Conservation (phyloP, 2,329 filamentous ascomycete species). For the Leptographium procerum region DNA sequence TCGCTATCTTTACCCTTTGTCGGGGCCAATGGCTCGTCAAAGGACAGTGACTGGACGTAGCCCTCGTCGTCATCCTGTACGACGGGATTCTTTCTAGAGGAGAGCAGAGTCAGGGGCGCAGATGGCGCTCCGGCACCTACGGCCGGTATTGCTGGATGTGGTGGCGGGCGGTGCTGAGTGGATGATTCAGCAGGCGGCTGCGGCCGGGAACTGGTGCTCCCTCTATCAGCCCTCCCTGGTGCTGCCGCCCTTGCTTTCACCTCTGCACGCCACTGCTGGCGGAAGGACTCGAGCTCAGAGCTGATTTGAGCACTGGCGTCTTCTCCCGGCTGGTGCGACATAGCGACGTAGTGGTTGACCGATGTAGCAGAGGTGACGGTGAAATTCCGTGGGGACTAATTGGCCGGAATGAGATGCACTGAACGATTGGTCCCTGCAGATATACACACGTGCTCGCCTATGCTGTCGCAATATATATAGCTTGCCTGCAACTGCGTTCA, state of each 20-base stretch:
- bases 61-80: constrained; percentile 25
- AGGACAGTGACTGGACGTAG: constrained; percentile 20
- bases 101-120: background rate
- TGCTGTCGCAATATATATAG: background rate
- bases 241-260: constrained; percentile 32
- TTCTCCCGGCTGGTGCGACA: constrained; percentile 4
- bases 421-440: background rate
- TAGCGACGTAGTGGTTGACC: background rate
- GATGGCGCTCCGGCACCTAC: background rate
- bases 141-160: background rate
- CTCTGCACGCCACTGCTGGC: constrained; percentile 76
- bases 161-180: background rate
- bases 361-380: background rate
- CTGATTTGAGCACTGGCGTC: constrained; percentile 26
- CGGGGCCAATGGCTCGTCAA: constrained; percentile 19
- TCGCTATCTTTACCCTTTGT: constrained; percentile 13
- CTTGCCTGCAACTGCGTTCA: background rate
- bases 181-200: background rate
- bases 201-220: background rate
- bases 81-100: constrained; percentile 15
- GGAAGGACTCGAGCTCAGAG: constrained; percentile 75
- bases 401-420: background rate
- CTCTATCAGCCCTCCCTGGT: background rate
- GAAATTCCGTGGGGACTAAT: background rate
- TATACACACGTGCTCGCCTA: background rate